These are phyloP conservation scores for Cardamine chenopodiifolia DNA, from an alignment of 345 rosid species.

Conservation along the genomic window DNA sequence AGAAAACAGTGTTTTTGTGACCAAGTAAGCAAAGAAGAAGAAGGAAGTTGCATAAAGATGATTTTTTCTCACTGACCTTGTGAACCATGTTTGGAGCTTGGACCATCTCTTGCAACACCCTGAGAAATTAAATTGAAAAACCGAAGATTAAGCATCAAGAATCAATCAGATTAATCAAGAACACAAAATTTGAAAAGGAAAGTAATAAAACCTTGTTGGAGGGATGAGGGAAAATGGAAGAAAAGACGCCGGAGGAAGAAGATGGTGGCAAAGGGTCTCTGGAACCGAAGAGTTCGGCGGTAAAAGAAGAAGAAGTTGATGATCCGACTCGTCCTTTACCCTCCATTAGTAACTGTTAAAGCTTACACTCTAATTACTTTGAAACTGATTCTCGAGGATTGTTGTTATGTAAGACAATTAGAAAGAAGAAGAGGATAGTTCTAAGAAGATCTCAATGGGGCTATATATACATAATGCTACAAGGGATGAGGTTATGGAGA, in stretches of 20 bases:
- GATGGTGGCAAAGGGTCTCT: constrained; percentile 56
- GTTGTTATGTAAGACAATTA: constrained; percentile 22
- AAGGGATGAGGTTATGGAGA: constrained; percentile 26
- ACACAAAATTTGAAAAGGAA: background rate
- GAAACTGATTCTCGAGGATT: constrained; percentile 14
- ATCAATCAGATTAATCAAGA: background rate
- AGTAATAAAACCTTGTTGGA: constrained; percentile 50
- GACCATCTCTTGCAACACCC: constrained; percentile 57
- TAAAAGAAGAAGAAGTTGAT: constrained; percentile 63
- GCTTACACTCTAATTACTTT: constrained; percentile 1
- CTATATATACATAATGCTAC: constrained; percentile 40
- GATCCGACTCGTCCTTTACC: constrained; percentile 53
- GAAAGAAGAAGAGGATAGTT: constrained; percentile 29
- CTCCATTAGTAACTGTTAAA: constrained; percentile 52
- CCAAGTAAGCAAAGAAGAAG: constrained; percentile 15
- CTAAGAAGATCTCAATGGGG: constrained; percentile 29
- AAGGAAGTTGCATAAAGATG: background rate
- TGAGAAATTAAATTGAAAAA: constrained; percentile 34
- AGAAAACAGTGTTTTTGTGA: constrained; percentile 22
- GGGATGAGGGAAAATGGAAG: constrained; percentile 76
- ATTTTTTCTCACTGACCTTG: constrained; percentile 47
- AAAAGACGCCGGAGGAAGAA: constrained; percentile 61
- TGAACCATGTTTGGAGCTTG: constrained; percentile 54
- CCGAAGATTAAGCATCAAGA: constrained; percentile 26
- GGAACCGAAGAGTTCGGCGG: constrained; percentile 72